phyloP scores from a whole-genome alignment of 2,329 filamentous ascomycete genomes.

The Zarea fungicola region DNA sequence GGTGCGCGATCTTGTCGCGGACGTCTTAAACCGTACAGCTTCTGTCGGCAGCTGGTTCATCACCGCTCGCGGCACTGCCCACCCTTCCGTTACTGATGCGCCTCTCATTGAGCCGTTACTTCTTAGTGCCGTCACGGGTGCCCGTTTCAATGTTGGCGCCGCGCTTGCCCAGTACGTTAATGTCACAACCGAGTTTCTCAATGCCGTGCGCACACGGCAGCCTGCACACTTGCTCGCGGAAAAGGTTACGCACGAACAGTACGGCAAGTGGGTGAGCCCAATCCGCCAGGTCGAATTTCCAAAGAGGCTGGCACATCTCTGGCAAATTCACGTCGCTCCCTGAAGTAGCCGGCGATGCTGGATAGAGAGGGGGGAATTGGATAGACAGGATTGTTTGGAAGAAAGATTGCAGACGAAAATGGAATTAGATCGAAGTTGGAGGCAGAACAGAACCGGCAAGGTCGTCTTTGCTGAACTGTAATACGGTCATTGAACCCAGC shows the following conservation, averaged over 20 bases:
- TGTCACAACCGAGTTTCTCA: conserved; percentile 52
- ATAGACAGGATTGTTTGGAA: not conserved
- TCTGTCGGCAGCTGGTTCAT: conserved; percentile 47
- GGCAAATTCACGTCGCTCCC: conserved; percentile 39
- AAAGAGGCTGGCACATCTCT: conserved; percentile 30
- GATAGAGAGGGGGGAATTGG: not conserved
- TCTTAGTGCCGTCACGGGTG: conserved; percentile 56
- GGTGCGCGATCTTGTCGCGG: conserved; percentile 50
- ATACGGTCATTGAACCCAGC: too few relatives aligned
- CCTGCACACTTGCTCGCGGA: conserved; percentile 45
- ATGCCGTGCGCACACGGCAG: conserved; percentile 38
- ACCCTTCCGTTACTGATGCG: conserved; percentile 62
- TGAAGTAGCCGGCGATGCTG: not conserved
- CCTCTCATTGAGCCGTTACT: conserved; percentile 58
- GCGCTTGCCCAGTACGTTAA: conserved; percentile 57
- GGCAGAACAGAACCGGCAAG: too few relatives aligned
- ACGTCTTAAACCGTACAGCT: conserved; percentile 38
- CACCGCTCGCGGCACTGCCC: conserved; percentile 49
- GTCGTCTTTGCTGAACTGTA: too few relatives aligned
- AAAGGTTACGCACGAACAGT: conserved; percentile 38
- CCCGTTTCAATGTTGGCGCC: conserved; percentile 50
- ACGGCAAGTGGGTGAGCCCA: conserved; percentile 36
- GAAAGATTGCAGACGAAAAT: not conserved
- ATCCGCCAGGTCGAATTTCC: conserved; percentile 28
- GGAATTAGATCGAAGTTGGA: not conserved